phyloP scores from a whole-genome alignment of 441 rosid species.

The Syzygium syzygioides region DNA sequence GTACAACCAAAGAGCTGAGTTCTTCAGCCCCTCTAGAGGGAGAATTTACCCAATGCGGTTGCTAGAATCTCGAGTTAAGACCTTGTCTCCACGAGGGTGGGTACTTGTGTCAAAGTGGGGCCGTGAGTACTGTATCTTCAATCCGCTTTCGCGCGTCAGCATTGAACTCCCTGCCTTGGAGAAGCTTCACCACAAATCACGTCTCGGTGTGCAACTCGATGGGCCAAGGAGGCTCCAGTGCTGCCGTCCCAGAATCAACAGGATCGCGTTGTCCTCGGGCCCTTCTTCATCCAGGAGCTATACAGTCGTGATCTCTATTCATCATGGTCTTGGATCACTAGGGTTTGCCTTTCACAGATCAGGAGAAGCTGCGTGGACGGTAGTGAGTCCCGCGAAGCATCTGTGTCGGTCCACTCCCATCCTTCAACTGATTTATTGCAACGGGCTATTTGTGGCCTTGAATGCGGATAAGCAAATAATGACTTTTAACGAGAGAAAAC shows the following conservation, averaged over 20 bases:
- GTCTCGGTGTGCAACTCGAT: neutral
- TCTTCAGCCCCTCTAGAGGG: neutral
- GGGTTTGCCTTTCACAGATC: neutral
- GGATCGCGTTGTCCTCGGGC: neutral
- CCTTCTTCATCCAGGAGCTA: neutral
- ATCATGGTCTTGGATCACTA: neutral
- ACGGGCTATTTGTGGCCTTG: neutral
- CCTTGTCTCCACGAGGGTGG: neutral
- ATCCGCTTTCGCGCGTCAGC: neutral
- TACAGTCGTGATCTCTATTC: neutral
- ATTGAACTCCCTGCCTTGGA: neutral
- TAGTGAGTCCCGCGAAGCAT: neutral
- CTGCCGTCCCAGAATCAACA: neutral
- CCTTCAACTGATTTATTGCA: neutral
- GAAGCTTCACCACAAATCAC: neutral
- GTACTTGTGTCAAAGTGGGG: neutral
- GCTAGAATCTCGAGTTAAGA: neutral
- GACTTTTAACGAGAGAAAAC: neutral
- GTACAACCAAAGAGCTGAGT: neutral
- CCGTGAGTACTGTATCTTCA: neutral
- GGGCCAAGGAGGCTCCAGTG: neutral
- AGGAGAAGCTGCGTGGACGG: neutral
- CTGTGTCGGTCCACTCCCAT: neutral
- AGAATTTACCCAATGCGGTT: neutral
- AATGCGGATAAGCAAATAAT: rapidly evolving